Conservation (phyloP, 805 yeast genomes). For the Wickerhamomyces hampshirensis region DNA sequence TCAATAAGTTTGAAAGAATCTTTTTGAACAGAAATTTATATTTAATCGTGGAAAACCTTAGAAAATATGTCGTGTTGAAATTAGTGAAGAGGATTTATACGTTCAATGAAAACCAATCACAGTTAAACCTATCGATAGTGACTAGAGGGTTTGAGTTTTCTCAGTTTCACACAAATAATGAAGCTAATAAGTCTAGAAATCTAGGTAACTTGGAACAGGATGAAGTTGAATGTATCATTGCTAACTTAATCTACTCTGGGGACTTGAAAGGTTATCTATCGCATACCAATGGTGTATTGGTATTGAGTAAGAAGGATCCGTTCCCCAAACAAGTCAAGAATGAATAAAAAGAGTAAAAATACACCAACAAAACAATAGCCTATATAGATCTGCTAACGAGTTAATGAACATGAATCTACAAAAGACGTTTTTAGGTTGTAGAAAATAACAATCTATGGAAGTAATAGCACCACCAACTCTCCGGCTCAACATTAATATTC, state of each 20-base stretch:
- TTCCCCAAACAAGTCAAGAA: conserved; percentile 47
- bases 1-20: conserved; percentile 41
- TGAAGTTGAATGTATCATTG: conserved; percentile 64
- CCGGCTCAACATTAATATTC: too few relatives aligned
- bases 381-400: background rate
- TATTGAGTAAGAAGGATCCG: conserved; percentile 67
- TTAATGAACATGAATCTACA: conserved; percentile 1
- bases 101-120: conserved; percentile 24
- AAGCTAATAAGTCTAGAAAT: conserved; percentile 2
- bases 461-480: background rate
- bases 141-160: conserved; percentile 39
- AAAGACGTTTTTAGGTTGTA: too few relatives aligned
- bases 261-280: conserved; percentile 77
- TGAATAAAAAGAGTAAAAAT: too few relatives aligned
- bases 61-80: conserved; percentile 45
- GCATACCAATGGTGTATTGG: conserved; percentile 68
- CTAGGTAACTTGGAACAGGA: conserved; percentile 30
- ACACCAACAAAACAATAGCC: conserved; percentile 6
- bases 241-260: conserved; percentile 57
- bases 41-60: conserved; percentile 49
- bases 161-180: conserved; percentile 17
- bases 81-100: conserved; percentile 38
- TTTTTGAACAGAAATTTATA: conserved; percentile 58
- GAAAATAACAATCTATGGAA: background rate
- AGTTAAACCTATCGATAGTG: conserved; percentile 35